A percentile compares a stretch with the other conserved stretches of the same genome.
phyloP scores from a whole-genome alignment of 164 flowering plant species.

The Annona cherimola region DNA sequence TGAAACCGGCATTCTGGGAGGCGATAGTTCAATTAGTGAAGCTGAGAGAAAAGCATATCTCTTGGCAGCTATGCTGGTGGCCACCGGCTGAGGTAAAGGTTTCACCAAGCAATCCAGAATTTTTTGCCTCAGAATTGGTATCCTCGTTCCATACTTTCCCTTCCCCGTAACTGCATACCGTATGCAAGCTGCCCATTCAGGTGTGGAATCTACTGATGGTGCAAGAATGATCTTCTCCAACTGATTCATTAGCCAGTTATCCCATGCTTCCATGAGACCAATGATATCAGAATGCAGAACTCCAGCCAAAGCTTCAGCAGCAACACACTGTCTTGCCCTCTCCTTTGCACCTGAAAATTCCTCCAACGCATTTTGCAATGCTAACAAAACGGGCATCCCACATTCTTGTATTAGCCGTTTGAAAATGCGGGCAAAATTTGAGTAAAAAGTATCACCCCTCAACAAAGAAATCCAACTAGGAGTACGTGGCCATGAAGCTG shows the following conservation, averaged over 20 bases:
- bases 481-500: slow-evolving; percentile 97
- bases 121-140: slow-evolving; percentile 70
- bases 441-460: slow-evolving; percentile 75
- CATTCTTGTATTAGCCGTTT: slow-evolving; percentile 92
- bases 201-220: slow-evolving; percentile 85
- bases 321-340: slow-evolving; percentile 97
- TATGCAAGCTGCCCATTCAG: slow-evolving; percentile 98
- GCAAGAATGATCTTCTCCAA: slow-evolving; percentile 61
- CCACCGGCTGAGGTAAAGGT: slow-evolving; percentile 69
- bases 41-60: slow-evolving; percentile 87
- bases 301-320: slow-evolving; percentile 97
- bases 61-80: slow-evolving; percentile 75
- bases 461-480: slow-evolving; percentile 93
- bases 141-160: slow-evolving; percentile 74
- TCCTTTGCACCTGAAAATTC: slow-evolving; percentile 80
- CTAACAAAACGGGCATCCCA: slow-evolving; percentile 69
- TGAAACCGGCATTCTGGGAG: slow-evolving; percentile 59
- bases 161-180: slow-evolving; percentile 97
- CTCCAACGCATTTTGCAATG: slow-evolving; percentile 55
- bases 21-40: slow-evolving; percentile 74
- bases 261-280: slow-evolving; percentile 82
- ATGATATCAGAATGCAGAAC: slow-evolving; percentile 80
- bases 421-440: slow-evolving; percentile 89
- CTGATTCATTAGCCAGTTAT: slow-evolving; percentile 66
- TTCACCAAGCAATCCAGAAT: slow-evolving; percentile 66